A percentile compares a stretch with the other conserved stretches of the same genome.
Conservation (phyloP, 148 eudicot genomes). For the Rheum nobile region DNA sequence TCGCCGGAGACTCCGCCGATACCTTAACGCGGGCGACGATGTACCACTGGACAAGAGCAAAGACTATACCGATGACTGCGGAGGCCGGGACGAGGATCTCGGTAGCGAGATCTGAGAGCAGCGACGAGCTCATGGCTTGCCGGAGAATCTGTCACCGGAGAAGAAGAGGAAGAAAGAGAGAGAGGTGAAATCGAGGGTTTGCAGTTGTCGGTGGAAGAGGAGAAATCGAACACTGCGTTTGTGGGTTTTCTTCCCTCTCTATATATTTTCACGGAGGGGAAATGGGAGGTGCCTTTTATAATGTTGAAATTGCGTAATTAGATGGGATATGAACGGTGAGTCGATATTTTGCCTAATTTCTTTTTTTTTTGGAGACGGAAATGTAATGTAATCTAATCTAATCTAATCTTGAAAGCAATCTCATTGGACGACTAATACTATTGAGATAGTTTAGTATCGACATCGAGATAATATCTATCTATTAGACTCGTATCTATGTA, state of each 20-base stretch:
- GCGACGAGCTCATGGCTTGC: conserved; percentile 27
- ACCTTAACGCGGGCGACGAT: conserved; percentile 59
- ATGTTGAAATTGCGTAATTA: not conserved
- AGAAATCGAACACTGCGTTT: not conserved
- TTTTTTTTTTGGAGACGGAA: not conserved
- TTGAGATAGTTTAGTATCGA: too few species aligned
- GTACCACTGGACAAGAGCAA: conserved; percentile 69
- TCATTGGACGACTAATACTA: too few species aligned
- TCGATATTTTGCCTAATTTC: not conserved
- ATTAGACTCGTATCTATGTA: too few species aligned
- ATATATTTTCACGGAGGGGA: not conserved
- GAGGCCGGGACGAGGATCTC: conserved; percentile 69
- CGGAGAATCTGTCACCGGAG: not conserved
- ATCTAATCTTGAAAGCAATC: not conserved
- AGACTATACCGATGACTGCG: conserved; percentile 62
- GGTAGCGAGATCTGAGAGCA: conserved; percentile 71
- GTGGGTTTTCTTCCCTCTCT: not conserved
- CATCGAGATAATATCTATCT: too few species aligned
- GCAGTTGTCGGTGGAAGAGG: conserved; percentile 4
- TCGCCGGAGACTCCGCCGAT: conserved; percentile 13
- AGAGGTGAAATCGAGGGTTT: conserved; percentile 4
- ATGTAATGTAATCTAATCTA: too few species aligned
- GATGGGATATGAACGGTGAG: not conserved
- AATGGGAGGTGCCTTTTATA: not conserved
- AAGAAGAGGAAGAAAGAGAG: not conserved